Evolutionary conservation across 495 filamentous ascomycete species (phyloP), one percentile per base, ranked within the genome.

Genomic region (Lophium mytilinum): DNA sequence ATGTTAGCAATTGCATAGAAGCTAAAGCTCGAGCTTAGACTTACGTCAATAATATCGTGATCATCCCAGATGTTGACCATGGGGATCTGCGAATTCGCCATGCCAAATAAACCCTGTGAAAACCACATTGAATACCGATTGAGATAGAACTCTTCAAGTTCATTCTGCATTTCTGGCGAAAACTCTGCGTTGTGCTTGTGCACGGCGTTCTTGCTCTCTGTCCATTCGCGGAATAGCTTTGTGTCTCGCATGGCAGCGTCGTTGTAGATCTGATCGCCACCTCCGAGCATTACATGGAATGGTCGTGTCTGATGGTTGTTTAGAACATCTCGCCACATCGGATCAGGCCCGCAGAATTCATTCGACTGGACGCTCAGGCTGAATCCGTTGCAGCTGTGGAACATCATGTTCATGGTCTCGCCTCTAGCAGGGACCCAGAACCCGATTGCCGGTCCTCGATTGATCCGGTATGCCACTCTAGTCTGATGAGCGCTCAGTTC

Each of bases 61-160:
- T 97, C 93, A 70, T 97, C 93, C 76, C 86, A 96, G 60, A 98
- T 88, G 69, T 98, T 98, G 63, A 98, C 78, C 92, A 96, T 97
- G 42, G 93, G 93, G 49, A 98, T 96, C 67, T 97, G 93, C 8
- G 87, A 85, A 62, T 86, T 92, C 0, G 91, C 93, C 69, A 97
- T 81, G 21, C 87, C 86, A 68, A 95, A 98, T 34, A 96, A 77
- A 1, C 94, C 93, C 66, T 96, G 91, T 2, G 90, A 95, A 70
- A 96, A 98, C 91, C 93, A 97, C 66, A 78, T 79, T 57, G 81
- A 79, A 68, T 98, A 98, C 46, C 88, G 79, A 51, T 94, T 78
- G 2, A 96, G 75, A 67, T 95, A 97, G 65, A 91, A 95, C 4
- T 70, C 66, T 66, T 97, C 93, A 0, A 97, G 73, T 67, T 97